Conservation (phyloP, 495 filamentous ascomycete genomes). For the Tuber brumale region DNA sequence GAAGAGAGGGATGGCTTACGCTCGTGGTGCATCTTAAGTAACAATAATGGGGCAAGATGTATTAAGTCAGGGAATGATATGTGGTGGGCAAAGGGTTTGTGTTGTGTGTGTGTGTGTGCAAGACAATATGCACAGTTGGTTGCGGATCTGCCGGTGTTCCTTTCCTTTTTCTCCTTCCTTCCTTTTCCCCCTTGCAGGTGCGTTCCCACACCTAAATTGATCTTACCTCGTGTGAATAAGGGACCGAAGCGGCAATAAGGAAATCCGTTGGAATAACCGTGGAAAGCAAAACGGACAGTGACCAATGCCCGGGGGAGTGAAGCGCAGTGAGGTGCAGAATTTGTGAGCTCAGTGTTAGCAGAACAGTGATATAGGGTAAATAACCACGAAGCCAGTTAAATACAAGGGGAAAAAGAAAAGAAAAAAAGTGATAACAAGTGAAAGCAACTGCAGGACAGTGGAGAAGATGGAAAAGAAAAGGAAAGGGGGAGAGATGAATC, state of each 20-base stretch:
- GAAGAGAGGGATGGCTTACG: constrained; percentile 39
- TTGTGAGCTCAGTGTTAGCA: not conserved
- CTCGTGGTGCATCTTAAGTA: constrained; percentile 27
- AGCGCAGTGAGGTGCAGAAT: not conserved
- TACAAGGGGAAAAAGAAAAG: not conserved
- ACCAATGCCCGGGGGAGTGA: not conserved
- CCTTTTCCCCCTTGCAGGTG: not conserved
- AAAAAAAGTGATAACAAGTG: not conserved
- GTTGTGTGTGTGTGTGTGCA: not conserved
- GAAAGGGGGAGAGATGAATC: constrained; percentile 1
- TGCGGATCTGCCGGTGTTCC: not conserved
- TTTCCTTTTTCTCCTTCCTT: not conserved
- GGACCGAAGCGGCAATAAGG: not conserved
- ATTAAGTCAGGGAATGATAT: not conserved
- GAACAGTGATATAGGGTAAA: not conserved
- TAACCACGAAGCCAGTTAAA: not conserved
- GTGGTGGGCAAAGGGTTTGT: not conserved
- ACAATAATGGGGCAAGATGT: not conserved
- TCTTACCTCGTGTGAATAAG: not conserved
- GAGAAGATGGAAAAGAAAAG: not conserved
- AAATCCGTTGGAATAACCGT: not conserved
- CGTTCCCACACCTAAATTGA: not conserved
- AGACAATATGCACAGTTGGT: not conserved
- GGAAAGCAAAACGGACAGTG: not conserved
- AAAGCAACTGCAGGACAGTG: not conserved